Base-by-base conservation (phyloP, 2,329 filamentous ascomycete species). In the Teratosphaeria destructans region DNA sequence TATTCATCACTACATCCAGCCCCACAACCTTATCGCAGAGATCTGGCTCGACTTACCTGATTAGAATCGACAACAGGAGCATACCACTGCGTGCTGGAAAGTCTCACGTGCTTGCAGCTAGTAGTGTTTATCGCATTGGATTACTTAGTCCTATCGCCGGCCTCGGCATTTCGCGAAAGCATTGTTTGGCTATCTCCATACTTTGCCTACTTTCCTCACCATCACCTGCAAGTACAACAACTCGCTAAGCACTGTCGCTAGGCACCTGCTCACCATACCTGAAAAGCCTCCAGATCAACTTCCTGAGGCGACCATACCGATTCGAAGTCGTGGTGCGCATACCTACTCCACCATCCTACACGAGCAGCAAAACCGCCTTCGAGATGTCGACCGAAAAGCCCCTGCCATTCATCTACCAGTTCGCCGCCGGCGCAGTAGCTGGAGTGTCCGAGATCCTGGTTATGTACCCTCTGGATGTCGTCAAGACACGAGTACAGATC, bases 381-480 rank as follows among this genome's bases (percentile, higher is more conserved):
- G 26, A 49, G 43, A 80, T 80, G 78, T 73, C 78, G 62, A 69
- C 76, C 65, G 76, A 86, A 66, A 88, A 90, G 78, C 90, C 92
- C 61, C 85, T 96, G 68, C 90, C 90, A 61, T 96, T 96, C 78
- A 76, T 85, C 68, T 96, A 96, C 85, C 92, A 96, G 80, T 96
- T 97, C 81, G 88, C 86, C 75, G 92, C 93, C 72, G 92, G 92
- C 86, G 94, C 94, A 74, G 89, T 99, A 73, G 94, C 94, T 72
- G 94, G 94, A 81, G 92, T 99, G 66, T 97, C 93, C 70, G 94
- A 99, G 68, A 68, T 71, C 58, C 62, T 73, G 64, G 66, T 67
- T 74, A 96, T 92, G 94, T 99, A 99, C 81, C 94, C 94, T 67
- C 82, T 99, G 75, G 94, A 99, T 75, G 94, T 99, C 61, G 90